Evolutionary conservation across 1,284 basidiomycete genomes (phyloP).

Genomic region (Cryptococcus sp.): DNA sequence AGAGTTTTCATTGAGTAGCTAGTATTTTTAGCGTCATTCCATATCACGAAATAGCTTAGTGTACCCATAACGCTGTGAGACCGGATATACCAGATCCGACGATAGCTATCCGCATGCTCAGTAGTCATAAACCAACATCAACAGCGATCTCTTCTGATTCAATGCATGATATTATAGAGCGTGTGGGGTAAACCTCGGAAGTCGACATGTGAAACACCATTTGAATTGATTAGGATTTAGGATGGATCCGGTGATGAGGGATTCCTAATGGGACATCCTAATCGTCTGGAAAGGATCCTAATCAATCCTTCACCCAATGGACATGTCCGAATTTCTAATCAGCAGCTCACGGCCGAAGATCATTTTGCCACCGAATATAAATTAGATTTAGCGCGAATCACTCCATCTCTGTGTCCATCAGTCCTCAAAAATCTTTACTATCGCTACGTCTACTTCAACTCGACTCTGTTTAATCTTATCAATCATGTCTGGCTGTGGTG

Average conservation of each 20-base stretch:
- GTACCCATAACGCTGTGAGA: constrained; percentile 69
- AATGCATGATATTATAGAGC: no score
- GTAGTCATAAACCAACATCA: no score
- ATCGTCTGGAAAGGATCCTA: background rate
- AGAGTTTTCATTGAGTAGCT: constrained; percentile 70
- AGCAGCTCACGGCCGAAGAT: background rate
- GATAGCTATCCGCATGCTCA: constrained; percentile 58
- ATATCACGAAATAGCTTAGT: background rate
- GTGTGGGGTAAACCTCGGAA: no score
- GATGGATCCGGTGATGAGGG: no score
- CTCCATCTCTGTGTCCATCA: background rate
- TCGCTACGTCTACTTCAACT: background rate
- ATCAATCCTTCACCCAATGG: background rate
- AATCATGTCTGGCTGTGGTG: constrained; percentile 7
- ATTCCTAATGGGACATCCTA: no score
- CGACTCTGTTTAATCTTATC: background rate
- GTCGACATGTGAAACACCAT: background rate
- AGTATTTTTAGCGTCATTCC: background rate
- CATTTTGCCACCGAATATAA: background rate
- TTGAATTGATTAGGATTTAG: no score
- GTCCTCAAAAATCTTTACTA: background rate
- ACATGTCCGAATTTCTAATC: background rate
- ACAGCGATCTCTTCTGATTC: no score
- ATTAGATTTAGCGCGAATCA: background rate
- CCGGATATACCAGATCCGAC: constrained; percentile 75